Evolutionary conservation across 23 red algal genomes (phyloP).

Genomic region (Cyanidium caldarium): DNA sequence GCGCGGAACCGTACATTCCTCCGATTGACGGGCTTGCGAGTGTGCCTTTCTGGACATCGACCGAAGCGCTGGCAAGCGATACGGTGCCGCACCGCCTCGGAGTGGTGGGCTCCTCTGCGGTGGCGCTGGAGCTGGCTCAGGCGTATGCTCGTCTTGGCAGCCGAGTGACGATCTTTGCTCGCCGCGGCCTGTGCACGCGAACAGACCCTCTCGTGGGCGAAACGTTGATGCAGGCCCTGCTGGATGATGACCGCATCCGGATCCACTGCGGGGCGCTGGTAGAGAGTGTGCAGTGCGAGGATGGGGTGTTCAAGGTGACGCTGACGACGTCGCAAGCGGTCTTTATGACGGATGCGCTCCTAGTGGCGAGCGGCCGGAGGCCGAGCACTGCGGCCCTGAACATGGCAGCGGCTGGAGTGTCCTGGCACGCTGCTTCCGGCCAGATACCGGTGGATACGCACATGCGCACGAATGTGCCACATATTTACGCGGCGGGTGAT

Average conservation of each 20-base stretch:
- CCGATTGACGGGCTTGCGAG: conserved; percentile 11
- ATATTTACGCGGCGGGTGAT: conserved; percentile 23
- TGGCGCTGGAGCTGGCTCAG: conserved; percentile 17
- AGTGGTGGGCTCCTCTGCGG: conserved; percentile 5
- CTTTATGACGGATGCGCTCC: neutral
- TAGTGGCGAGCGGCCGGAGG: conserved; percentile 8
- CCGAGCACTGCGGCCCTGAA: conserved; percentile 1
- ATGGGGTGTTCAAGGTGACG: neutral
- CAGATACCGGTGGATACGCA: neutral
- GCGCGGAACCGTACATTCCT: conserved; percentile 5
- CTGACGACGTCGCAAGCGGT: neutral
- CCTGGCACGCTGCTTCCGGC: neutral
- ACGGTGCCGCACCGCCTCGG: neutral
- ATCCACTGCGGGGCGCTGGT: neutral
- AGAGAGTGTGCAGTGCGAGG: neutral
- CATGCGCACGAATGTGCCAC: neutral
- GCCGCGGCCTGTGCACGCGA: conserved; percentile 3
- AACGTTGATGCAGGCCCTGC: neutral
- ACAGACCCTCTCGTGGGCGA: conserved; percentile 14
- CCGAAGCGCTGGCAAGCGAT: conserved; percentile 6
- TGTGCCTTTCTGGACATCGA: conserved; percentile 17
- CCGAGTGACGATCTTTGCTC: conserved; percentile 6
- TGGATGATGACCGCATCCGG: conserved; percentile 4
- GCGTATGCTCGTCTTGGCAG: conserved; percentile 18
- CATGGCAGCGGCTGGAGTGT: neutral